Conservation (phyloP, 2,329 filamentous ascomycete species). For the Penicillium sp. region DNA sequence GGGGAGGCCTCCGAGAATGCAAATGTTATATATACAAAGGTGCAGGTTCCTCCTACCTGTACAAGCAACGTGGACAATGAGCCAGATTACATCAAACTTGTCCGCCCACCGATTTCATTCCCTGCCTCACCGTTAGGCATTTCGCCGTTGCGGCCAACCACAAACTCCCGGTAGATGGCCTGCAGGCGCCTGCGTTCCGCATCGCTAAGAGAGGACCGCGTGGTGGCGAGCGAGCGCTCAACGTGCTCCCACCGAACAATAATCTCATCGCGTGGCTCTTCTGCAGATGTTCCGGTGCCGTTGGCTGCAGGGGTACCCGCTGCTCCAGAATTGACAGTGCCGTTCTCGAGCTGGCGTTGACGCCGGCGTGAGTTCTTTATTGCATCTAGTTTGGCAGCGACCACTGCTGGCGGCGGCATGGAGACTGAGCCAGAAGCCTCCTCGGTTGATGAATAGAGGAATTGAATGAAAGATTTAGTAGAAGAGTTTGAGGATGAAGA, state of each 20-base stretch:
- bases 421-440: conserved; percentile 54
- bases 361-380: conserved; percentile 70
- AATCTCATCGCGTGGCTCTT: conserved; percentile 60
- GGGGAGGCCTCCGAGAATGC: conserved; percentile 1
- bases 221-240: conserved; percentile 69
- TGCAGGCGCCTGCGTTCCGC: conserved; percentile 72
- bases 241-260: conserved; percentile 83
- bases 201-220: conserved; percentile 75
- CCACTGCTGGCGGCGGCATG: conserved; percentile 74
- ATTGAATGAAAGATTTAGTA: conserved; percentile 66
- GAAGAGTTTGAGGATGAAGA: conserved; percentile 33
- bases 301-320: conserved; percentile 17
- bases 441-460: conserved; percentile 66
- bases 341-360: conserved; percentile 53
- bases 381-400: conserved; percentile 75
- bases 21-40: conserved; percentile 22
- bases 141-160: conserved; percentile 87
- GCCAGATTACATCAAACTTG: conserved; percentile 75
- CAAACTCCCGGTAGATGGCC: conserved; percentile 88
- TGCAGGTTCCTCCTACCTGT: conserved; percentile 9
- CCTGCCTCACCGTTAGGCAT: conserved; percentile 91
- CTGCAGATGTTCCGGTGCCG: conserved; percentile 26
- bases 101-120: conserved; percentile 87
- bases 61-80: too few species aligned
- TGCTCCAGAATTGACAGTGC: conserved; percentile 13